Conservation (phyloP, 2,329 filamentous ascomycete species). For the Setomelanomma holmii region DNA sequence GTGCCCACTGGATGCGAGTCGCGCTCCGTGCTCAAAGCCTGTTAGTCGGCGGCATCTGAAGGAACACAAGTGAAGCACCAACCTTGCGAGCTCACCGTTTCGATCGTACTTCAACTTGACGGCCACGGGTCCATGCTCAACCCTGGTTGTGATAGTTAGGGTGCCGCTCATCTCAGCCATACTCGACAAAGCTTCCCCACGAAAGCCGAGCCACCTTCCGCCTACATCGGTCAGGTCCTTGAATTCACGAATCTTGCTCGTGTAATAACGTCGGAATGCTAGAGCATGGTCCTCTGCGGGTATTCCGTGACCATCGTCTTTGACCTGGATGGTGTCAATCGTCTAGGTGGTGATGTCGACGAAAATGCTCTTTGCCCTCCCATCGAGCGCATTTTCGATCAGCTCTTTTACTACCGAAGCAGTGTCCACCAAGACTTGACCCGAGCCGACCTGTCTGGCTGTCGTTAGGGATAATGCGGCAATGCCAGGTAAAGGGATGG, state of each 20-base stretch:
- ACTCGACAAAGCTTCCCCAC: slow-evolving; percentile 75
- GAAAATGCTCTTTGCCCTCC: slow-evolving; percentile 70
- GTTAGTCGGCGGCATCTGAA: slow-evolving; percentile 7
- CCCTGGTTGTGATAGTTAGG: slow-evolving; percentile 69
- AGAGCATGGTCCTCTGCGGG: slow-evolving; percentile 65
- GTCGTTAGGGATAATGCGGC: slow-evolving; percentile 51
- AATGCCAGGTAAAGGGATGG: slow-evolving; percentile 37
- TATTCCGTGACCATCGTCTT: slow-evolving; percentile 74
- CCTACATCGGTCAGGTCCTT: slow-evolving; percentile 66
- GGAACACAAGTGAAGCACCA: slow-evolving; percentile 4
- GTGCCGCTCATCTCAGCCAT: slow-evolving; percentile 64
- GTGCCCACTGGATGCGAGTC: slow-evolving; percentile 71
- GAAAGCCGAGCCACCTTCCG: slow-evolving; percentile 72
- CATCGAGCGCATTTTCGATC: slow-evolving; percentile 78
- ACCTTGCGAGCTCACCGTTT: slow-evolving; percentile 58
- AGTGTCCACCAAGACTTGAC: slow-evolving; percentile 66
- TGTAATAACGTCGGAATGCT: slow-evolving; percentile 72
- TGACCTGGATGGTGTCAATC: slow-evolving; percentile 71
- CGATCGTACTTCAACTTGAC: slow-evolving; percentile 59
- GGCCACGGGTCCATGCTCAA: slow-evolving; percentile 66
- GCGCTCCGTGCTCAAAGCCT: slow-evolving; percentile 28
- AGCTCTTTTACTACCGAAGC: slow-evolving; percentile 75
- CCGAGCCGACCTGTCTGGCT: slow-evolving; percentile 66
- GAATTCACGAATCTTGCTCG: slow-evolving; percentile 74
- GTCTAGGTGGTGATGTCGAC: slow-evolving; percentile 70